Conservation (phyloP, 345 rosid species). For the Carallia pectinifolia region DNA sequence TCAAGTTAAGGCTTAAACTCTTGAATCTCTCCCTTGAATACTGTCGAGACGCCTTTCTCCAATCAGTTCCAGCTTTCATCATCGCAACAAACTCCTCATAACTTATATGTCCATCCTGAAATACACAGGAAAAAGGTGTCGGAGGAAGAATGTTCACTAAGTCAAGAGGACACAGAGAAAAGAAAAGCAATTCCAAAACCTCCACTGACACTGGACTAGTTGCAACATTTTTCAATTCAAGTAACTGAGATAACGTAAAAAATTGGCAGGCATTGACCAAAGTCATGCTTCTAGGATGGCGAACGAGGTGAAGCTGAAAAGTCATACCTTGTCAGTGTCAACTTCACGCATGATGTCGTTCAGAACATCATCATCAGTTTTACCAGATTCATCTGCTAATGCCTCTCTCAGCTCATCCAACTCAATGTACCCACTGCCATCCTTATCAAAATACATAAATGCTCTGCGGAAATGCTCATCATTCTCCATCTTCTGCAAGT, state of each 20-base stretch:
- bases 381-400: constrained; percentile 74
- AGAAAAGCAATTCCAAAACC: background rate
- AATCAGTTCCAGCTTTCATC: constrained; percentile 99
- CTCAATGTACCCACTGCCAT: constrained; percentile 79
- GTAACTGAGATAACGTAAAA: background rate
- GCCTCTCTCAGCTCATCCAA: constrained; percentile 69
- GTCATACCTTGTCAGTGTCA: constrained; percentile 82
- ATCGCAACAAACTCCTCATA: constrained; percentile 91
- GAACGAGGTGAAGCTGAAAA: constrained; percentile 3
- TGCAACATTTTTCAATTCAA: constrained; percentile 5
- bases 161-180: background rate
- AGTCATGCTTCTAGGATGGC: too few relatives aligned
- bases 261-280: too few relatives aligned
- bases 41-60: constrained; percentile 98
- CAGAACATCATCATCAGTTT: constrained; percentile 56
- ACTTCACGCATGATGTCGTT: constrained; percentile 94
- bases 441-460: constrained; percentile 86
- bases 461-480: constrained; percentile 92
- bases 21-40: constrained; percentile 97
- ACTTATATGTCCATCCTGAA: constrained; percentile 81
- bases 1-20: constrained; percentile 85
- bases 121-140: background rate
- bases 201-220: background rate
- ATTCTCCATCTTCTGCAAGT: constrained; percentile 95
- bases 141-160: background rate